Evolutionary conservation across 805 yeast species (phyloP).

Genomic region (Sugiyamaella marilandica): DNA sequence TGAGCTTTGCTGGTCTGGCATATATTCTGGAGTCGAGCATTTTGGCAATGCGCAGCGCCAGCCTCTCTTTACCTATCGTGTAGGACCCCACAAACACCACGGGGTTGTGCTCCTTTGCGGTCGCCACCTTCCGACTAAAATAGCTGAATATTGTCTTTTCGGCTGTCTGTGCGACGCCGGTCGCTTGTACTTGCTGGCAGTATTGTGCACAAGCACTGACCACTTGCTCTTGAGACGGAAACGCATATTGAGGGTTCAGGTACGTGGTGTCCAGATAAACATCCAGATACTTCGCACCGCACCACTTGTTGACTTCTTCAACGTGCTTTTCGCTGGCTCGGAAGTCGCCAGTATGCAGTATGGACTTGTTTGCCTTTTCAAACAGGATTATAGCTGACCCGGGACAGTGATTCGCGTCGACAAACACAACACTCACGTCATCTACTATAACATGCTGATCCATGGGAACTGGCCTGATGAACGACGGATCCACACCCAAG

Average conservation of each 20-base stretch:
- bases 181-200: constrained; percentile 38
- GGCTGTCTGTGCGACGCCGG: constrained; percentile 23
- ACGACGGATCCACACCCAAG: constrained; percentile 49
- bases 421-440: constrained; percentile 49
- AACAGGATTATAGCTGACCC: constrained; percentile 83
- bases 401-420: constrained; percentile 95
- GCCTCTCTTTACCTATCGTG: constrained; percentile 85
- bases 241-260: constrained; percentile 63
- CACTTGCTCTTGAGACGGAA: constrained; percentile 73
- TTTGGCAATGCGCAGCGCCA: constrained; percentile 52
- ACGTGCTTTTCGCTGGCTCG: constrained; percentile 59
- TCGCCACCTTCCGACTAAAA: constrained; percentile 24
- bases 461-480: constrained; percentile 40
- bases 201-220: constrained; percentile 55
- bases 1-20: constrained; percentile 46
- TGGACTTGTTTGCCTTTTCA: constrained; percentile 28
- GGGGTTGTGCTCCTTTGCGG: constrained; percentile 40
- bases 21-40: constrained; percentile 32
- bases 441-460: constrained; percentile 40
- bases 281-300: constrained; percentile 14
- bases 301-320: constrained; percentile 31
- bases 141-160: constrained; percentile 19
- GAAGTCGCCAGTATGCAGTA: constrained; percentile 91
- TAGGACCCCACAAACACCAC: constrained; percentile 79
- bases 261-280: constrained; percentile 91